Percentiles rank a stretch among this genome's conserved stretches.
Evolutionary conservation across 2,329 filamentous ascomycete species (phyloP).

Genomic region (Corniculantispora saksenae): DNA sequence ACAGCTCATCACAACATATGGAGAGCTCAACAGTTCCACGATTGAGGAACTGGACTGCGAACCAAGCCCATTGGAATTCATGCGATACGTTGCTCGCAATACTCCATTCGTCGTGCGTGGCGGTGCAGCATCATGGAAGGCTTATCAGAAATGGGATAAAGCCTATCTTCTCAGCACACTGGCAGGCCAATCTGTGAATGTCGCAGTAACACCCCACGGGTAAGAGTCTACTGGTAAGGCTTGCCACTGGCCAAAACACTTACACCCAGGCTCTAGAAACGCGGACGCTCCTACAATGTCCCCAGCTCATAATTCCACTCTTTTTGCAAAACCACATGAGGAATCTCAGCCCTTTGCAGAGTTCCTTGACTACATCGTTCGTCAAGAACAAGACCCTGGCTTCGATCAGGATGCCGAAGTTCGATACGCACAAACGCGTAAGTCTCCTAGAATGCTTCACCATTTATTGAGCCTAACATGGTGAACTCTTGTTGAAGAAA

Average conservation of each 20-base stretch:
- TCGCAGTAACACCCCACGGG: constrained; percentile 76
- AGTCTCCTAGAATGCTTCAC: constrained; percentile 28
- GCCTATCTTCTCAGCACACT: constrained; percentile 59
- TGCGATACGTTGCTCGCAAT: constrained; percentile 74
- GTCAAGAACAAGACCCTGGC: constrained; percentile 51
- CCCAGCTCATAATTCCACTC: constrained; percentile 28
- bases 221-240: constrained; percentile 34
- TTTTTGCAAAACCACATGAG: constrained; percentile 75
- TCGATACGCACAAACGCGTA: constrained; percentile 75
- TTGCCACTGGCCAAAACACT: background rate
- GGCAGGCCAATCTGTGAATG: constrained; percentile 62
- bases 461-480: background rate
- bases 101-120: constrained; percentile 71
- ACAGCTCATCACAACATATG: constrained; percentile 66
- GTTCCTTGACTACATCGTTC: constrained; percentile 63
- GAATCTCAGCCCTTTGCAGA: constrained; percentile 60
- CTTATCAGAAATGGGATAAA: constrained; percentile 63
- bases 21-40: constrained; percentile 65
- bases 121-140: constrained; percentile 64
- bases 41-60: constrained; percentile 64
- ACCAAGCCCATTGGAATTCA: constrained; percentile 76
- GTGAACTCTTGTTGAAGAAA: constrained; percentile 54
- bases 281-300: constrained; percentile 38
- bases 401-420: constrained; percentile 45
- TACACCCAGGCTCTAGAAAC: constrained; percentile 32